These are phyloP conservation scores for Misopates orontium DNA, from an alignment of 257 asterid genomes.

Conservation along the genomic window DNA sequence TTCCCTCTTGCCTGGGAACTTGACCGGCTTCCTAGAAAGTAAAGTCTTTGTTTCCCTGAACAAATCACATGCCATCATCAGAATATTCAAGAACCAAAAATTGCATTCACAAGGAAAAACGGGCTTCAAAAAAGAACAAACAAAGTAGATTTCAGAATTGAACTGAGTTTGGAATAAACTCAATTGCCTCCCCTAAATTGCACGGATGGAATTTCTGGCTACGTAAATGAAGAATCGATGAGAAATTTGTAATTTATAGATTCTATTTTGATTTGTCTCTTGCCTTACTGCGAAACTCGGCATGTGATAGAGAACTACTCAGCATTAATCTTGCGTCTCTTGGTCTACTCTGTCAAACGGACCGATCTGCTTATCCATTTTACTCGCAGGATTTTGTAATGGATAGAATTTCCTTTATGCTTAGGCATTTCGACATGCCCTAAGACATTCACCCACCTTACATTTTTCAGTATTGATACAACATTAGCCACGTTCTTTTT, in stretches of 20 bases:
- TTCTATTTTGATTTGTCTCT: constrained; percentile 3
- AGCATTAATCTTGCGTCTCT: neutral
- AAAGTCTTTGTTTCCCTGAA: constrained; percentile 3
- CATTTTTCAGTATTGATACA: neutral
- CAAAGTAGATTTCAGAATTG: too few species aligned
- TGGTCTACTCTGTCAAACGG: neutral
- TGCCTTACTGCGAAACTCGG: neutral
- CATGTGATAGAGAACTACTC: neutral
- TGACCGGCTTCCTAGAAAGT: constrained; percentile 51
- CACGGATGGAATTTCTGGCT: too few species aligned
- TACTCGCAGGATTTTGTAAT: too few species aligned
- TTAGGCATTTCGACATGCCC: too few species aligned
- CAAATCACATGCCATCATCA: constrained; percentile 6
- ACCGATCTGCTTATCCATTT: neutral
- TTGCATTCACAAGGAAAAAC: neutral
- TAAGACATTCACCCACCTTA: neutral
- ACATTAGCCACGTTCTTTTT: too few species aligned
- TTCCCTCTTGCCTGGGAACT: constrained; percentile 63
- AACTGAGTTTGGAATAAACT: too few species aligned
- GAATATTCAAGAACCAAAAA: constrained; percentile 11
- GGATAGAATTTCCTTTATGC: too few species aligned
- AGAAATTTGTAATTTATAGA: neutral
- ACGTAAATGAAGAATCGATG: neutral
- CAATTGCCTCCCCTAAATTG: too few species aligned
- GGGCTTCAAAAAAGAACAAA: neutral